phyloP scores from a whole-genome alignment of 805 yeast genomes.

The Hemisphaericaspora nanyangensis region DNA sequence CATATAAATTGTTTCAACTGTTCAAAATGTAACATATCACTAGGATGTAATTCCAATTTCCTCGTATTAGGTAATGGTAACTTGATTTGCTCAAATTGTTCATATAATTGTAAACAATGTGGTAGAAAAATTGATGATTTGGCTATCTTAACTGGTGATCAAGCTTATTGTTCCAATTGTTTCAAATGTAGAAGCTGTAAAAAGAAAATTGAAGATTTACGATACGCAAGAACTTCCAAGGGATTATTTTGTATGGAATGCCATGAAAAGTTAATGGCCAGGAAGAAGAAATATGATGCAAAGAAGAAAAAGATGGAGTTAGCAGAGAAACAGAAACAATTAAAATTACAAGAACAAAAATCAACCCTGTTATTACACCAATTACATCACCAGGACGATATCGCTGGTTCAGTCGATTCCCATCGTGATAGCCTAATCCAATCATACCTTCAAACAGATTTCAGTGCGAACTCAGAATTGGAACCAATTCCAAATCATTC shows the following conservation, averaged over 20 bases:
- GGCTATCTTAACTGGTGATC: conserved; percentile 93
- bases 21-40: conserved; percentile 70
- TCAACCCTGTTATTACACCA: neutral
- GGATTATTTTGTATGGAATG: conserved; percentile 93
- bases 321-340: neutral
- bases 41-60: conserved; percentile 87
- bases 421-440: conserved; percentile 6
- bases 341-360: neutral
- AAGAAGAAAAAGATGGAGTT: conserved; percentile 30
- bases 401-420: neutral
- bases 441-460: conserved; percentile 1
- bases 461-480: neutral
- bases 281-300: conserved; percentile 62
- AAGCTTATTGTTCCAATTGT: conserved; percentile 88
- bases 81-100: conserved; percentile 83
- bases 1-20: conserved; percentile 91
- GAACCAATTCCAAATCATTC: neutral
- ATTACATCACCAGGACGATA: neutral
- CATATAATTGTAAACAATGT: conserved; percentile 87
- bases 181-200: conserved; percentile 88
- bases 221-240: conserved; percentile 89
- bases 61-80: conserved; percentile 91
- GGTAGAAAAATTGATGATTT: conserved; percentile 83
- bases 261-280: conserved; percentile 77
- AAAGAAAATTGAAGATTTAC: conserved; percentile 76